Percentiles rank a stretch among this genome's conserved stretches.
These are phyloP conservation scores for Ilex asprella DNA, from an alignment of 257 asterid species.

Conservation along the genomic window DNA sequence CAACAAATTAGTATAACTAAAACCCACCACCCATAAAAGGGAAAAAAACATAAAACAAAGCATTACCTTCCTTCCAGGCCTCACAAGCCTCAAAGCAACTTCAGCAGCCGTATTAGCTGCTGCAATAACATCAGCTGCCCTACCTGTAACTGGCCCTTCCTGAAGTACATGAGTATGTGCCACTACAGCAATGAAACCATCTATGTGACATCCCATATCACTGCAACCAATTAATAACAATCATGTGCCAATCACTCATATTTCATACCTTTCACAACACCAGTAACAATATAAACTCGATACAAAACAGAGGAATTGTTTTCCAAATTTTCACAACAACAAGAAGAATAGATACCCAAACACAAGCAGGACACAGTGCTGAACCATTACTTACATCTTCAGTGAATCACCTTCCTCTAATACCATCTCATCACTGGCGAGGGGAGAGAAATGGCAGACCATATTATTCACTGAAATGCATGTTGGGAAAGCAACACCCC, in stretches of 20 bases:
- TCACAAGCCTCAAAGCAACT: slow-evolving; percentile 84
- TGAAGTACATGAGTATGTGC: slow-evolving; percentile 84
- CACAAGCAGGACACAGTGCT: not conserved
- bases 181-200: slow-evolving; percentile 90
- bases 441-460: slow-evolving; percentile 79
- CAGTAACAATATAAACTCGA: too few relatives aligned
- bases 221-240: slow-evolving; percentile 33
- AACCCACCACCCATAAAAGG: too few relatives aligned
- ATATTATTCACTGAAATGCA: slow-evolving; percentile 79
- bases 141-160: slow-evolving; percentile 81
- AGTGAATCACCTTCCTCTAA: slow-evolving; percentile 68
- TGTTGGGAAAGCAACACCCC: slow-evolving; percentile 91
- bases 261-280: too few relatives aligned
- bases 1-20: too few relatives aligned
- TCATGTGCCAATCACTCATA: not conserved
- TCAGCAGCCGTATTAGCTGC: slow-evolving; percentile 96
- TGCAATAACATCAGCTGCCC: slow-evolving; percentile 87
- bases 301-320: too few relatives aligned
- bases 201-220: slow-evolving; percentile 97
- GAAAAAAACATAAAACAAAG: not conserved
- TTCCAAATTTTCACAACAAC: too few relatives aligned
- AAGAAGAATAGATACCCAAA: too few relatives aligned
- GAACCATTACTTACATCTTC: slow-evolving; percentile 50
- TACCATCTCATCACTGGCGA: slow-evolving; percentile 61
- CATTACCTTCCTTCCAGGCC: slow-evolving; percentile 82